These are phyloP conservation scores for Nigrograna mackinnonii DNA, from an alignment of 2,329 filamentous ascomycete genomes.

Conservation along the genomic window DNA sequence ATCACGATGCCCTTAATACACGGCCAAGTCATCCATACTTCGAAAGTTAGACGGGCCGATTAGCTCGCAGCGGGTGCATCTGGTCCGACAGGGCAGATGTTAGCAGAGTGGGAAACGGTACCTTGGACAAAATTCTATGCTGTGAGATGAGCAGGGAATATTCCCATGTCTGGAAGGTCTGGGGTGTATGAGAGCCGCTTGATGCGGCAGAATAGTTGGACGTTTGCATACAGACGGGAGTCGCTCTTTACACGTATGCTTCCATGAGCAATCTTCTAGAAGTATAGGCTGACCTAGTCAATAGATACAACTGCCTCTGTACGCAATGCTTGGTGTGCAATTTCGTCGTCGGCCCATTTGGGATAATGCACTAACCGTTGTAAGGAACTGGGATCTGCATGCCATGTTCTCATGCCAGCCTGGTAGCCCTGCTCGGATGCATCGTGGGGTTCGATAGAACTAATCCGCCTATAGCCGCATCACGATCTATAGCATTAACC, in stretches of 20 bases:
- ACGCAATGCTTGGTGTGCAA: constrained; percentile 43
- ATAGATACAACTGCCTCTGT: constrained; percentile 47
- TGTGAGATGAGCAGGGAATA: constrained; percentile 66
- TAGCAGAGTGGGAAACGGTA: constrained; percentile 63
- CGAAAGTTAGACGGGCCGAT: constrained; percentile 57
- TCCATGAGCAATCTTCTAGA: neutral
- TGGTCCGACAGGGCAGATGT: constrained; percentile 66
- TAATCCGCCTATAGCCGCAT: constrained; percentile 45
- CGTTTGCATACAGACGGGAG: constrained; percentile 50
- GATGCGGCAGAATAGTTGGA: constrained; percentile 53
- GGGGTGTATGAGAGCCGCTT: constrained; percentile 65
- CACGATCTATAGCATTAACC: constrained; percentile 66
- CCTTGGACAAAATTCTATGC: constrained; percentile 66
- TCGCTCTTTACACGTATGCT: constrained; percentile 42
- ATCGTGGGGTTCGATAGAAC: neutral
- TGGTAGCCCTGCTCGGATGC: constrained; percentile 8
- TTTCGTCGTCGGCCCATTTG: neutral
- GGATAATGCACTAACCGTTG: neutral
- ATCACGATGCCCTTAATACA: constrained; percentile 68
- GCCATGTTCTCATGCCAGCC: constrained; percentile 65
- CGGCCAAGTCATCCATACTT: constrained; percentile 63
- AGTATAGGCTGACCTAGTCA: neutral
- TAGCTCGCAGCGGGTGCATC: constrained; percentile 47
- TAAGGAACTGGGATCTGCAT: constrained; percentile 66
- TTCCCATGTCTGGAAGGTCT: constrained; percentile 66